phyloP scores from a whole-genome alignment of 148 eudicot species.

The Rhododendron molle region DNA sequence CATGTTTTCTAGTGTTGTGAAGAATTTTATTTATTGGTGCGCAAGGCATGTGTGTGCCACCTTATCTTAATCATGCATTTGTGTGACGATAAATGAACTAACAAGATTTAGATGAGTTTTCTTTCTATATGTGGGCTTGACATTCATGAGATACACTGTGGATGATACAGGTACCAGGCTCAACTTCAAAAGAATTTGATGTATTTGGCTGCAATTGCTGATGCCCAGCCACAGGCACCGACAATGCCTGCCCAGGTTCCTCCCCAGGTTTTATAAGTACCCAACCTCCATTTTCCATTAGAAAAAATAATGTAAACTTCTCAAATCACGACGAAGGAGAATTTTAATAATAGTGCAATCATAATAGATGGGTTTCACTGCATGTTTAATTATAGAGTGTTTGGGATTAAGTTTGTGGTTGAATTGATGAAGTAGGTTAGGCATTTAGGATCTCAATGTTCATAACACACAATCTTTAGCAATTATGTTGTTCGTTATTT shows the following conservation, averaged over 20 bases:
- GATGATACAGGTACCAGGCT: constrained; percentile 72
- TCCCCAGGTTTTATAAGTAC: not conserved
- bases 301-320: not conserved
- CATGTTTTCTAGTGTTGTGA: not conserved
- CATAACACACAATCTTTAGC: not conserved
- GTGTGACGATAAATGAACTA: not conserved
- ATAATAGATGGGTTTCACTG: not conserved
- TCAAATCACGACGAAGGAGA: not conserved
- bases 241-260: constrained; percentile 64
- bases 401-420: not conserved
- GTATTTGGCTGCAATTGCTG: constrained; percentile 98
- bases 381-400: not conserved
- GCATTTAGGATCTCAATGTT: not conserved
- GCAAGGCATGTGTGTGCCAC: not conserved
- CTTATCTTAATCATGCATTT: not conserved
- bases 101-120: not conserved
- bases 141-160: constrained; percentile 1
- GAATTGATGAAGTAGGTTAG: not conserved
- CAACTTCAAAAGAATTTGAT: constrained; percentile 93
- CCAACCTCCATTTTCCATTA: not conserved
- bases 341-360: not conserved
- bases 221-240: constrained; percentile 93
- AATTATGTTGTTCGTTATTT: not conserved
- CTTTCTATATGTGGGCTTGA: not conserved
- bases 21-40: not conserved